Conservation (phyloP, 495 filamentous ascomycete species). For the Annulohypoxylon bovei region DNA sequence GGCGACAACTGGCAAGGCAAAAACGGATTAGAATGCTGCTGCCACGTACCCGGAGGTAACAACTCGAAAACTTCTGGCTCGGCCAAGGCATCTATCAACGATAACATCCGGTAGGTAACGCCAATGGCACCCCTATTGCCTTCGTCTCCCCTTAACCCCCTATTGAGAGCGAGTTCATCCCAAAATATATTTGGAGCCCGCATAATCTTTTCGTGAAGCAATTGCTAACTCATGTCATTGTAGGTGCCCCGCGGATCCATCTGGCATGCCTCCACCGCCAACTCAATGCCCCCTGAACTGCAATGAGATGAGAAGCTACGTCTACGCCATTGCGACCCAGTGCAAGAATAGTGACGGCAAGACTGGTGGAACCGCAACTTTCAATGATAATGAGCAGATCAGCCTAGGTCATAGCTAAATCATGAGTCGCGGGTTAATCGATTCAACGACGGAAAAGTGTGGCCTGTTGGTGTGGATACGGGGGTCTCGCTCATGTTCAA, state of each 20-base stretch:
- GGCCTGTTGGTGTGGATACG: neutral
- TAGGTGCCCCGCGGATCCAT: conserved; percentile 15
- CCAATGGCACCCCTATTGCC: neutral
- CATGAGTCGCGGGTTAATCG: neutral
- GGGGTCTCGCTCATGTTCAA: neutral
- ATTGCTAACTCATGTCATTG: neutral
- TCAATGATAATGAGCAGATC: neutral
- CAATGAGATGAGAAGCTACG: conserved; percentile 18
- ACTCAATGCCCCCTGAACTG: conserved; percentile 21
- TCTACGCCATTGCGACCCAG: conserved; percentile 32
- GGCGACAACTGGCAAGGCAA: conserved; percentile 25
- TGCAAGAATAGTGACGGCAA: conserved; percentile 19
- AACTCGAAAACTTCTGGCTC: conserved; percentile 11
- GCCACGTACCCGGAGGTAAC: conserved; percentile 14
- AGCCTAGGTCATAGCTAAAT: conserved; percentile 16
- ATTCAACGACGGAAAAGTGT: neutral
- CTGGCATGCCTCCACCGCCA: conserved; percentile 12
- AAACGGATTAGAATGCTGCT: conserved; percentile 18
- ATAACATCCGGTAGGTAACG: conserved; percentile 1
- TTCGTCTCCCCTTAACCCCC: neutral
- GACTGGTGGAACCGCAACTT: conserved; percentile 5
- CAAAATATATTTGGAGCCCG: neutral
- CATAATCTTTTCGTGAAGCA: neutral
- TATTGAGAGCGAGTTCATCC: no score
- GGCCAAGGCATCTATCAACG: conserved; percentile 20